Conservation (phyloP, 2,329 filamentous ascomycete genomes). For the Colletotrichum sp. region DNA sequence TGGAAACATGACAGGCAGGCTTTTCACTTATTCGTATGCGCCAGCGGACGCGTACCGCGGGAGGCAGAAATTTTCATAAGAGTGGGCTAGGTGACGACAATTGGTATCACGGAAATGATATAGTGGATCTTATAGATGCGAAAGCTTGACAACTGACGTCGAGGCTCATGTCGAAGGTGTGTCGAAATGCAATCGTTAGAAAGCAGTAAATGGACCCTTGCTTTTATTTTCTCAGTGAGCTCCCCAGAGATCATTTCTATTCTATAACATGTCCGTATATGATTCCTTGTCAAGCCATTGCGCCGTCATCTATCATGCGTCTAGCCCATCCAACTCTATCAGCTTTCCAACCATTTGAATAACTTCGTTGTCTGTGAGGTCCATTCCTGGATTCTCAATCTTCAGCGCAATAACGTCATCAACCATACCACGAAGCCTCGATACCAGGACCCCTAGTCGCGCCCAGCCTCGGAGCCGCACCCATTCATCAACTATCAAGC, state of each 20-base stretch:
- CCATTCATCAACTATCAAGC: constrained; percentile 92
- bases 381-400: constrained; percentile 74
- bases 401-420: constrained; percentile 83
- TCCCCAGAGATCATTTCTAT: neutral
- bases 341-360: constrained; percentile 79
- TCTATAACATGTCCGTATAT: neutral
- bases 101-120: neutral
- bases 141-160: neutral
- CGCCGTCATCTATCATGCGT: constrained; percentile 50
- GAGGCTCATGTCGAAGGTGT: neutral
- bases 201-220: neutral
- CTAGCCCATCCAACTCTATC: constrained; percentile 89
- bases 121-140: neutral
- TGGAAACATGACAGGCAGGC: neutral
- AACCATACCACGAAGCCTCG: constrained; percentile 81
- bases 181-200: neutral
- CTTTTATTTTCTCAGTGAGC: neutral
- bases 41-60: neutral
- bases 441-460: constrained; percentile 88
- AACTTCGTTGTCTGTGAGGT: constrained; percentile 67
- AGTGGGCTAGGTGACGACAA: neutral
- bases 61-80: neutral
- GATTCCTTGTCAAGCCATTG: neutral
- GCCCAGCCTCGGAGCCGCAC: constrained; percentile 88
- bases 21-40: neutral